Evolutionary conservation across 2,329 filamentous ascomycete genomes (phyloP).

Genomic region (Colletotrichum plurivorum): DNA sequence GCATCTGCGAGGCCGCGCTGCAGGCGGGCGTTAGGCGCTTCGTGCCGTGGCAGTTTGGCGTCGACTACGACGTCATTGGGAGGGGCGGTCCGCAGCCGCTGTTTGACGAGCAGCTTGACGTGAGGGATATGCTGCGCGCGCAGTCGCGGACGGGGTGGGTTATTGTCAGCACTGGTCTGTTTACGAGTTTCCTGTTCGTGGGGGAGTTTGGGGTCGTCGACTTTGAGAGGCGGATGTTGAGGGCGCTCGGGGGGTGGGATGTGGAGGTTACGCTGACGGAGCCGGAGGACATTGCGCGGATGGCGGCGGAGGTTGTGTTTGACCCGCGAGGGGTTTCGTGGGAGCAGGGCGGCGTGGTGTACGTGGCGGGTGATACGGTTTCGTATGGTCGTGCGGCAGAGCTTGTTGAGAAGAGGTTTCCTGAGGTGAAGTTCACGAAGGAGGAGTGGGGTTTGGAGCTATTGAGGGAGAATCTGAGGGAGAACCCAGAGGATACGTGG

Average conservation of each 20-base stretch:
- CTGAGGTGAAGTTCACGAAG: conserved; percentile 56
- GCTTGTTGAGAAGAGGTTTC: conserved; percentile 61
- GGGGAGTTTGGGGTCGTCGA: conserved; percentile 74
- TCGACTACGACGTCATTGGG: conserved; percentile 78
- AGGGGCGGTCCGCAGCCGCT: conserved; percentile 71
- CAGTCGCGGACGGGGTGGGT: conserved; percentile 69
- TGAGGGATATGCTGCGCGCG: conserved; percentile 65
- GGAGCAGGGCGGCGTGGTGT: conserved; percentile 60
- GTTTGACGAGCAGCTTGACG: conserved; percentile 77
- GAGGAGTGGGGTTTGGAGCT: conserved; percentile 64
- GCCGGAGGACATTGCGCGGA: conserved; percentile 73
- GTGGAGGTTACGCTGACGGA: conserved; percentile 74
- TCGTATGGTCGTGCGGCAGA: conserved; percentile 69
- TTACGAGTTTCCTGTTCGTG: conserved; percentile 79
- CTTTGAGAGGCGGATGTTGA: conserved; percentile 55
- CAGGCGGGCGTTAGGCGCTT: conserved; percentile 64
- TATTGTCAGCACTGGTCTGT: conserved; percentile 78
- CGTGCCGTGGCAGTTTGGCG: conserved; percentile 82
- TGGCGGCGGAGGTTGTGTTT: conserved; percentile 70
- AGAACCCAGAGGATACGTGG: conserved; percentile 63
- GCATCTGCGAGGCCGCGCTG: conserved; percentile 70
- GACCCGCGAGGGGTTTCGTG: conserved; percentile 51
- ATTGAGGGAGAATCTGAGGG: conserved; percentile 60
- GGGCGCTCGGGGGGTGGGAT: conserved; percentile 73
- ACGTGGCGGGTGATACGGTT: conserved; percentile 73